These are phyloP conservation scores for Plasmodium chabaudi DNA, from an alignment of 169 alveolate genomes.

Conservation along the genomic window DNA sequence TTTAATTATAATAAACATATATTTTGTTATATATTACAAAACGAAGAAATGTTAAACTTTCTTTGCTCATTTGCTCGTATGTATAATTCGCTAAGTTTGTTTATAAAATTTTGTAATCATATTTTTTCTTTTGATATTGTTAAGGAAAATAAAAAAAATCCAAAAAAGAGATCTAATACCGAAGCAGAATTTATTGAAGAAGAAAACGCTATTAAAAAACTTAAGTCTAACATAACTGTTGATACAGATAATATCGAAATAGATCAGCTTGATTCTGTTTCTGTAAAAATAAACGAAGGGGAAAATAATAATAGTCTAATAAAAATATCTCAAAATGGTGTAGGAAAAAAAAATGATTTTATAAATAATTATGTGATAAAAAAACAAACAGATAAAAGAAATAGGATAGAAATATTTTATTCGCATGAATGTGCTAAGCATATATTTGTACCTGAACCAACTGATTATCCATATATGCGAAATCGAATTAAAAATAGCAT, in stretches of 20 bases:
- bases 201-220: not conserved
- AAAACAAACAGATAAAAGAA: conserved; percentile 18
- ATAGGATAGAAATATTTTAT: conserved; percentile 50
- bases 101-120: conserved; percentile 22
- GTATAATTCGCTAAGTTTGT: conserved; percentile 47
- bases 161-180: conserved; percentile 9
- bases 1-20: conserved; percentile 57
- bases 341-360: not conserved
- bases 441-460: conserved; percentile 92
- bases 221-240: not conserved
- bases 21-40: conserved; percentile 57
- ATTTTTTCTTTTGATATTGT: not conserved
- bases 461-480: conserved; percentile 89
- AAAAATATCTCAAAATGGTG: not conserved
- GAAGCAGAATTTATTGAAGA: not conserved
- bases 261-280: not conserved
- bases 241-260: not conserved
- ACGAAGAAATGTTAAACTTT: conserved; percentile 14
- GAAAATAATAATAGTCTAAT: not conserved
- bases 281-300: not conserved
- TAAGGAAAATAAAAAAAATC: not conserved
- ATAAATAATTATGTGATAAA: conserved; percentile 6
- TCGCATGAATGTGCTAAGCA: conserved; percentile 86
- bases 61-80: conserved; percentile 54
- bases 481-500: conserved; percentile 85